These are phyloP conservation scores for Diutina pseudorugosa DNA, from an alignment of 1,139 yeast species.

Conservation along the genomic window DNA sequence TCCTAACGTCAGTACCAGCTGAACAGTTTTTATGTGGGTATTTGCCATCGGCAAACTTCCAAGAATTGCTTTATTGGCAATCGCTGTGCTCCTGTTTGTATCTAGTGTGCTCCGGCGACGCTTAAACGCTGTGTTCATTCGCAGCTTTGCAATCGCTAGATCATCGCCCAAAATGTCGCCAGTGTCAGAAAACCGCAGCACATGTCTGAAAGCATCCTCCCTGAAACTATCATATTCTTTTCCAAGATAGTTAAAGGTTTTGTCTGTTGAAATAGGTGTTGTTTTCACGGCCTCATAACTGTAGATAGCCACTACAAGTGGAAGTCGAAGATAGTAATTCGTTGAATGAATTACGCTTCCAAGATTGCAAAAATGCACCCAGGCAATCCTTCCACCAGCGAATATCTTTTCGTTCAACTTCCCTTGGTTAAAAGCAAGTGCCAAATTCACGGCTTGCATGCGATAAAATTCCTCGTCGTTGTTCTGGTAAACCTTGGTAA, in stretches of 20 bases:
- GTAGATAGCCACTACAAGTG: constrained; percentile 22
- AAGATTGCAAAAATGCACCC: constrained; percentile 4
- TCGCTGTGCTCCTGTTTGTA: neutral
- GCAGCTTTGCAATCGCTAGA: neutral
- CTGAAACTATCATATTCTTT: constrained; percentile 18
- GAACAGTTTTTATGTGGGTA: neutral
- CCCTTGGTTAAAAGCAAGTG: constrained; percentile 18
- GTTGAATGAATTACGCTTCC: constrained; percentile 9
- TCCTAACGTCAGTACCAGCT: neutral
- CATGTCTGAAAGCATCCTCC: constrained; percentile 17
- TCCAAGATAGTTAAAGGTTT: constrained; percentile 24
- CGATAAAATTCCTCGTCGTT: constrained; percentile 32
- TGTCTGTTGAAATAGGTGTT: constrained; percentile 14
- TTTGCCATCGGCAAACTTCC: neutral
- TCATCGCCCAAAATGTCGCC: constrained; percentile 3
- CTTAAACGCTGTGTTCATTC: neutral
- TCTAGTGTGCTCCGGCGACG: neutral
- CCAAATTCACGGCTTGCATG: constrained; percentile 26
- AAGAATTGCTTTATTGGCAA: neutral
- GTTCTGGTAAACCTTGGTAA: constrained; percentile 25
- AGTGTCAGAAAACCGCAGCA: constrained; percentile 8
- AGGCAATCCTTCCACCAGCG: constrained; percentile 2
- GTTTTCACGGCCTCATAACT: constrained; percentile 17
- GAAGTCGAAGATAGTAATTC: constrained; percentile 18
- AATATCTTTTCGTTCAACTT: constrained; percentile 8